Evolutionary conservation across 2,329 filamentous ascomycete species (phyloP).

Genomic region (Cladosporium cucumerinum): DNA sequence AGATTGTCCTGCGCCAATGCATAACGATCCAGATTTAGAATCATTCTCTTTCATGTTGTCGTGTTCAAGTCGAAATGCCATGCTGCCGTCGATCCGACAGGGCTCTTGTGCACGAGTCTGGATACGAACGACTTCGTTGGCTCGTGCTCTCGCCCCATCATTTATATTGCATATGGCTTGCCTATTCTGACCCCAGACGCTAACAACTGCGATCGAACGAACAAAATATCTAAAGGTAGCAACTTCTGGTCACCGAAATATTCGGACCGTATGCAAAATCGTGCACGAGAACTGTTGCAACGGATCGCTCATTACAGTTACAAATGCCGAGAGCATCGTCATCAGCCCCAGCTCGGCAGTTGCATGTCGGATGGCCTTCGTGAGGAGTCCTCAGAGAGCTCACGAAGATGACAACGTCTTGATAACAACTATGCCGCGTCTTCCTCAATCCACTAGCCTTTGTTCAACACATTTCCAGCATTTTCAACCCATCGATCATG

Average conservation of each 20-base stretch:
- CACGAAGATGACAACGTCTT: not conserved
- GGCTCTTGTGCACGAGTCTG: not conserved
- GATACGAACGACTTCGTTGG: not conserved
- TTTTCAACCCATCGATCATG: slow-evolving; percentile 17
- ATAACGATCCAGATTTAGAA: not conserved
- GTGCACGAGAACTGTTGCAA: not conserved
- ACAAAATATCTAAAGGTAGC: not conserved
- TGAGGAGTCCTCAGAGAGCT: not conserved
- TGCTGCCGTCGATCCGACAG: not conserved
- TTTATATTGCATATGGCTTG: not conserved
- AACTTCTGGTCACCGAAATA: not conserved
- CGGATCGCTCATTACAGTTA: not conserved
- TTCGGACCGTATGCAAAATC: not conserved
- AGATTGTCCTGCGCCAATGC: not conserved
- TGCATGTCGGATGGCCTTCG: not conserved
- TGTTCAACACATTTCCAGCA: slow-evolving; percentile 7
- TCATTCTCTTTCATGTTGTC: not conserved
- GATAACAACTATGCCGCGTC: not conserved
- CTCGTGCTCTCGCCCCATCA: not conserved
- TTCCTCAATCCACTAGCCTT: not conserved
- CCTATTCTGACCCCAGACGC: not conserved
- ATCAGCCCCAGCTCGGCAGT: slow-evolving; percentile 4
- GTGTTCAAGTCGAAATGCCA: not conserved
- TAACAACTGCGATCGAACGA: not conserved
- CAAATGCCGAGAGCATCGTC: slow-evolving; percentile 10